These are phyloP conservation scores for Plasmodium vivax DNA, from an alignment of 169 alveolate genomes.

Conservation along the genomic window DNA sequence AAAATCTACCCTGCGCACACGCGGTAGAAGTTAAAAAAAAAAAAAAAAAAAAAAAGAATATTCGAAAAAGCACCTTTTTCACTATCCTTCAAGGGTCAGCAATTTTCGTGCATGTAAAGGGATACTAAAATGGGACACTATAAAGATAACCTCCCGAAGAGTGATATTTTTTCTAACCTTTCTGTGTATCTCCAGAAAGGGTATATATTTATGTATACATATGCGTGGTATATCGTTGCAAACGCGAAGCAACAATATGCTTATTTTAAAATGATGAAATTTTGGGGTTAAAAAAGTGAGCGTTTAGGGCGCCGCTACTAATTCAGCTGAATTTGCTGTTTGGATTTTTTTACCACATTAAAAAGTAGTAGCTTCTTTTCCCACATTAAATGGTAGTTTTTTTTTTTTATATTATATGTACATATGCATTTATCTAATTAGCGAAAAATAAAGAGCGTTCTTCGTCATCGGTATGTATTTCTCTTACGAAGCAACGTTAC, in stretches of 20 bases:
- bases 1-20: background rate
- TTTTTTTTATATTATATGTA: background rate
- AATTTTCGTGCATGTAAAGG: background rate
- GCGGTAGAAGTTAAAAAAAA: background rate
- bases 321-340: background rate
- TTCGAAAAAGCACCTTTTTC: background rate
- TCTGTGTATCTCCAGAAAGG: background rate
- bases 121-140: background rate
- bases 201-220: background rate
- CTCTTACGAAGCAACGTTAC: background rate
- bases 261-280: too few species aligned
- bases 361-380: background rate
- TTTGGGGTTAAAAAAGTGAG: background rate
- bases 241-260: background rate
- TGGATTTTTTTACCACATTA: too few species aligned
- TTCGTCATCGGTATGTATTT: background rate
- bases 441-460: background rate
- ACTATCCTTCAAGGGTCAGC: background rate
- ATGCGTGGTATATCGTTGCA: background rate
- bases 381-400: background rate
- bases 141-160: background rate
- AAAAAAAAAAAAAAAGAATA: too few species aligned
- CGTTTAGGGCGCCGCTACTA: background rate
- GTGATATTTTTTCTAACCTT: background rate
- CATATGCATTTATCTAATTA: background rate